These are phyloP conservation scores for Gossypium gossypioides DNA, from an alignment of 441 rosid genomes.

Conservation along the genomic window DNA sequence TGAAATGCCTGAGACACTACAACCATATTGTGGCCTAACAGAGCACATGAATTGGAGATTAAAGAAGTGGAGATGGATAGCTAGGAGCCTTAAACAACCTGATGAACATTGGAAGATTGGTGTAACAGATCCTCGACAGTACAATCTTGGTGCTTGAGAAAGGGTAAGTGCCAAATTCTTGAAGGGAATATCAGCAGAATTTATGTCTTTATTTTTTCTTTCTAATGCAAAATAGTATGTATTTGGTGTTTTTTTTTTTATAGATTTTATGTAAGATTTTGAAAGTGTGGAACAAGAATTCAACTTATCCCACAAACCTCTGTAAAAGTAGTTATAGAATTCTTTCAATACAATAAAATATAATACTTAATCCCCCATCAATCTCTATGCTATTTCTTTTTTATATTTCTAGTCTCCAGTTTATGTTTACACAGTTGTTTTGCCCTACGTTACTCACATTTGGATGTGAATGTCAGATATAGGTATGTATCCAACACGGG, in stretches of 20 bases:
- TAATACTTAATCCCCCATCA: not conserved
- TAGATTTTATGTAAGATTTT: not conserved
- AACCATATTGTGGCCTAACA: slow-evolving; percentile 38
- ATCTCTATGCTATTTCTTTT: not conserved
- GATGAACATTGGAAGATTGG: slow-evolving; percentile 50
- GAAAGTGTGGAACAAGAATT: not conserved
- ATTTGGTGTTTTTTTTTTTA: not conserved
- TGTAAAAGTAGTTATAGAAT: not conserved
- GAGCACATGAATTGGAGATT: slow-evolving; percentile 29
- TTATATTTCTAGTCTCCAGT: not conserved
- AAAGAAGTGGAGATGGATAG: slow-evolving; percentile 43
- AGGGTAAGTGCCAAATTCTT: not conserved
- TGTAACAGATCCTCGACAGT: slow-evolving; percentile 42
- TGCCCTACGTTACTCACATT: not conserved
- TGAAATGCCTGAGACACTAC: slow-evolving; percentile 42
- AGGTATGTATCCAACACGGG: not conserved
- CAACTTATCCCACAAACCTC: not conserved
- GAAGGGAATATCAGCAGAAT: not conserved
- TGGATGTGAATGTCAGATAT: not conserved
- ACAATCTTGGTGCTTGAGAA: slow-evolving; percentile 16
- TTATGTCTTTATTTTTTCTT: not conserved
- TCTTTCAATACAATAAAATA: not conserved
- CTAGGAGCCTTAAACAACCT: slow-evolving; percentile 24
- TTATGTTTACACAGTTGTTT: not conserved
- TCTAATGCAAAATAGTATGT: not conserved